Conservation (phyloP, 306 rosid species). For the Hippophae tibetana region DNA sequence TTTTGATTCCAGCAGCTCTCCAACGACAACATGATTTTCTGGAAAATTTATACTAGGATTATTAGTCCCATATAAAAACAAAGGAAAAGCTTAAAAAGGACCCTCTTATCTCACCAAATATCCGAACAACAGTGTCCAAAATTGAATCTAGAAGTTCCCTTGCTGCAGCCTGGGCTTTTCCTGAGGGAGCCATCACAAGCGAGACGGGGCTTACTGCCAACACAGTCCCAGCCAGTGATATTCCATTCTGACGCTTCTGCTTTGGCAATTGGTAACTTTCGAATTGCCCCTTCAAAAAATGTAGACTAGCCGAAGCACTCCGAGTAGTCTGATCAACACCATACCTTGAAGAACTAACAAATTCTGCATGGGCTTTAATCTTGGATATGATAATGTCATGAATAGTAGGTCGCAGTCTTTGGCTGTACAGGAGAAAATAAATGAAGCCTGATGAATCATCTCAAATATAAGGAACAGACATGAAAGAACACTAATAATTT, state of each 20-base stretch:
- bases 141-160: conserved; percentile 85
- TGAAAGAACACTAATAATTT: conserved; percentile 1
- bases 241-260: conserved; percentile 83
- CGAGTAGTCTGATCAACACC: conserved; percentile 50
- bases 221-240: conserved; percentile 62
- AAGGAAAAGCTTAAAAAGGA: conserved; percentile 1
- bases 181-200: conserved; percentile 87
- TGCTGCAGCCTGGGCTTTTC: conserved; percentile 81
- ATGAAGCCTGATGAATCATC: conserved; percentile 20
- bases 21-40: conserved; percentile 95
- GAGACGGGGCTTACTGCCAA: conserved; percentile 95
- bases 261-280: conserved; percentile 74
- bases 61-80: conserved; percentile 13
- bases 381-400: conserved; percentile 82
- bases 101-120: conserved; percentile 54
- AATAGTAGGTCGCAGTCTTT: conserved; percentile 89
- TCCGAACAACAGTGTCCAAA: conserved; percentile 67
- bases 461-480: conserved; percentile 15
- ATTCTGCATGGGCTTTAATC: conserved; percentile 70
- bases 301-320: conserved; percentile 49
- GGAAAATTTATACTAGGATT: conserved; percentile 18
- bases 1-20: conserved; percentile 87
- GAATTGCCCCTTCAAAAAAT: conserved; percentile 69
- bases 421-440: conserved; percentile 47
- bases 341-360: conserved; percentile 55